A percentile compares a stretch with the other conserved stretches of the same genome.
Conservation (phyloP, 2,329 filamentous ascomycete genomes). For the Lojkania enalia region DNA sequence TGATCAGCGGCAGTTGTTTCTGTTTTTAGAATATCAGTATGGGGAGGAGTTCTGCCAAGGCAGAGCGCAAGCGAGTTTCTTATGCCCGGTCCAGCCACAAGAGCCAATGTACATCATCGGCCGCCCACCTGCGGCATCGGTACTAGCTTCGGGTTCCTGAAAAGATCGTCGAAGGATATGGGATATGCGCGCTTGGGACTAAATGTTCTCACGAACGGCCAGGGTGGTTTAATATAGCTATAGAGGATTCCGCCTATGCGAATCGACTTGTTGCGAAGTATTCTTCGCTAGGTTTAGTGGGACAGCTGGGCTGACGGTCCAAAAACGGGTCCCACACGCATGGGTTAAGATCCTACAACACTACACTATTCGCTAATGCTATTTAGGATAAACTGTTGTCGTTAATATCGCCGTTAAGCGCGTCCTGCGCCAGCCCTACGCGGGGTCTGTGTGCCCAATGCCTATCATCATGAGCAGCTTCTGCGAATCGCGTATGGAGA, state of each 20-base stretch:
- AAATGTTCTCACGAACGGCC: not conserved
- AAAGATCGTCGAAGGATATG: conserved; percentile 2
- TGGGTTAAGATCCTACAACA: conserved; percentile 4
- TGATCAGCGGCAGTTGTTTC: not conserved
- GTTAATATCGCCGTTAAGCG: conserved; percentile 12
- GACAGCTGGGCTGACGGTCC: conserved; percentile 6
- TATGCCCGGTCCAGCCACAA: too few relatives aligned
- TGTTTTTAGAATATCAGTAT: conserved; percentile 1
- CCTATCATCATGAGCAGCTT: conserved; percentile 6
- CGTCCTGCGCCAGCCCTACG: conserved; percentile 21
- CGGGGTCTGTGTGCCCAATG: conserved; percentile 1
- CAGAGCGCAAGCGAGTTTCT: too few relatives aligned
- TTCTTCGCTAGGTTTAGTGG: conserved; percentile 1
- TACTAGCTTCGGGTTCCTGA: conserved; percentile 14
- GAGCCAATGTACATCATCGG: not conserved
- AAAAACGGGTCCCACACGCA: not conserved
- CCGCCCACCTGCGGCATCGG: not conserved
- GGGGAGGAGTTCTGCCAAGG: too few relatives aligned
- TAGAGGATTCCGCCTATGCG: conserved; percentile 5
- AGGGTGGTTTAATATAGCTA: conserved; percentile 12
- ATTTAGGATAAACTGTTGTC: conserved; percentile 12
- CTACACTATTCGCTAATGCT: conserved; percentile 12
- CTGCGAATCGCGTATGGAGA: not conserved
- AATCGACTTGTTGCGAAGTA: not conserved
- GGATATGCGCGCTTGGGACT: too few relatives aligned